Evolutionary conservation across 768 basidiomycete species (phyloP), one percentile per base, ranked within the genome.

Genomic region (Lentinula edodes): DNA sequence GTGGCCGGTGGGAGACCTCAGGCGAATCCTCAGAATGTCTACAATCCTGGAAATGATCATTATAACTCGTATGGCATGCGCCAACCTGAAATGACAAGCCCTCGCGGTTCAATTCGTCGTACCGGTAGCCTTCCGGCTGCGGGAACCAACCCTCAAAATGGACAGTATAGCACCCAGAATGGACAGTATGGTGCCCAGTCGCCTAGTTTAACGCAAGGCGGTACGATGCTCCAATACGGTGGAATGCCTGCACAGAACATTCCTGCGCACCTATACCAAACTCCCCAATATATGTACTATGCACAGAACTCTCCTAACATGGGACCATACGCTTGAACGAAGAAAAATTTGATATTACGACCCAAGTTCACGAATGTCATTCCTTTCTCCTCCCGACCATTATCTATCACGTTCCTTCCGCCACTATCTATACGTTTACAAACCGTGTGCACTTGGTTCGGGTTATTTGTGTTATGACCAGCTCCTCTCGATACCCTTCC

Each of bases 301-400:
- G 89, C 89, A 72, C 87, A 89, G 74, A 86, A 83, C 66, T 83
- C 86, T 20, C 83, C 84, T 65, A 88, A 89, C 73, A 89, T 91
- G 86, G 89, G 90, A 70, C 87, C 56, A 93, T 87, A 86, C 72
- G 72, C 81, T 65, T 88, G 78, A 56, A 41, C 23, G 15, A 41
- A 56, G 41, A 42, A 41, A 56, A 56, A 57, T 50, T 50, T 39
- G 32, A 64, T 64, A 10, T 60, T 55, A 75, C 72, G 74, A 75
- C 70, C 55, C 67, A 63, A 67, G 34, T 79, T 70, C 55, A 84
- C 67, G 83, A 83, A 75, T 68, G 67, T 68, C 69, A 68, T 72
- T 75, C 68, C 64, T 71, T 72, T 68, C 66, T 66, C 70, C 66
- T 68, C 62, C 67, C 66, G 68, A 67, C 53, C 61, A 65, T 68